phyloP scores from a whole-genome alignment of 2,329 filamentous ascomycete genomes.

The Cryphonectria radicalis region DNA sequence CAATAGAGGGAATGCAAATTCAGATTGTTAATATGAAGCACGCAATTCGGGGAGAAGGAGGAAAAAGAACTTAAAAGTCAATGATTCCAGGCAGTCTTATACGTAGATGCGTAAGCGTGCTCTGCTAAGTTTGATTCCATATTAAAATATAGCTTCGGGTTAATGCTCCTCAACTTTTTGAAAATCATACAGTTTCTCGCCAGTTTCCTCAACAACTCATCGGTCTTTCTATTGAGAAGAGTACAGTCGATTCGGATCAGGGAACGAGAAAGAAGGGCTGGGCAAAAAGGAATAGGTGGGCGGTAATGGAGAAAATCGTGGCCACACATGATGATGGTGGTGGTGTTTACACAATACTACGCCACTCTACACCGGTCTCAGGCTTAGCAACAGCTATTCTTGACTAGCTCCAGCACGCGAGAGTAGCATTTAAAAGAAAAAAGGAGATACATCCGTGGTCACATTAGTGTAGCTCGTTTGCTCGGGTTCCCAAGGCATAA shows the following conservation, averaged over 20 bases:
- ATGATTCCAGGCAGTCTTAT: not conserved
- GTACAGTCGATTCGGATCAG: not conserved
- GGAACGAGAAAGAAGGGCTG: not conserved
- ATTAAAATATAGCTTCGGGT: too few relatives aligned
- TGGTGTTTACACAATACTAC: not conserved
- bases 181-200: not conserved
- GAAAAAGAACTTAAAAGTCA: not conserved
- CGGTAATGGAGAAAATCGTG: not conserved
- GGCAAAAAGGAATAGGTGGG: not conserved
- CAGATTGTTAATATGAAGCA: not conserved
- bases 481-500: conserved; percentile 1
- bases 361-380: not conserved
- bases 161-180: too few relatives aligned
- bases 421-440: not conserved
- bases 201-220: too few relatives aligned
- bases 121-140: not conserved
- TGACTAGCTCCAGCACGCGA: conserved; percentile 1
- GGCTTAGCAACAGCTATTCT: not conserved
- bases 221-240: not conserved
- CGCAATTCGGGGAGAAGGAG: not conserved
- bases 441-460: not conserved
- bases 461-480: not conserved
- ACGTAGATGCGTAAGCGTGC: not conserved
- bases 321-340: not conserved
- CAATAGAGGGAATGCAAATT: not conserved